Evolutionary conservation across 257 asterid genomes (phyloP).

Genomic region (Solanum megistacrolobum): DNA sequence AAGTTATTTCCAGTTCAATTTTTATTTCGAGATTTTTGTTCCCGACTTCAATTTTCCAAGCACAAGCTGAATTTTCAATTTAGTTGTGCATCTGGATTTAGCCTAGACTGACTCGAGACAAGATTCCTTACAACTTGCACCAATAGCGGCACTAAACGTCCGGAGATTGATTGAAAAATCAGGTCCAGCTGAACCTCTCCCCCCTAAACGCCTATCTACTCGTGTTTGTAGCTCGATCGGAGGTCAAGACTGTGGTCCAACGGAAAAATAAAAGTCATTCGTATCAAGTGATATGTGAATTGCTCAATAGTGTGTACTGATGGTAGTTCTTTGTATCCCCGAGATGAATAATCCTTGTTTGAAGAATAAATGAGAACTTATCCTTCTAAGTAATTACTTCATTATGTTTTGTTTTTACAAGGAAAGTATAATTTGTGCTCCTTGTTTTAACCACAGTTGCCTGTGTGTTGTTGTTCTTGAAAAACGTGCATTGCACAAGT

Average conservation of each 20-base stretch:
- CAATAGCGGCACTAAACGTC: not conserved
- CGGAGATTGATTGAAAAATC: not conserved
- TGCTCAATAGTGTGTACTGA: not conserved
- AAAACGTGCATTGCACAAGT: not conserved
- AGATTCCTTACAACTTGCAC: not conserved
- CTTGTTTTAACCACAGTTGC: not conserved
- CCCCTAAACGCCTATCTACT: not conserved
- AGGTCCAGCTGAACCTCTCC: not conserved
- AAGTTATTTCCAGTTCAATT: not conserved
- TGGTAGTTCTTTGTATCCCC: not conserved
- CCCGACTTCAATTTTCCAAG: not conserved
- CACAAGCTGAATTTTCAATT: not conserved
- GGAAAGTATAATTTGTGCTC: not conserved
- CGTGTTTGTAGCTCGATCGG: too few relatives aligned
- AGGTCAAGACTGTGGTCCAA: too few relatives aligned
- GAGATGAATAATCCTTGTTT: not conserved
- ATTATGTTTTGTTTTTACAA: not conserved
- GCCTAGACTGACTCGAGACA: not conserved
- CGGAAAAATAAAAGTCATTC: too few relatives aligned
- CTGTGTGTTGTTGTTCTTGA: not conserved
- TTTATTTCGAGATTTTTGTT: not conserved
- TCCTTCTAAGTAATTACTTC: not conserved
- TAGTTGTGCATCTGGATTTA: not conserved
- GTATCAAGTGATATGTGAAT: too few relatives aligned
- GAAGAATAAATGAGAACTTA: not conserved